Conservation (phyloP, 805 yeast species). For the Brettanomyces bruxellensis region DNA sequence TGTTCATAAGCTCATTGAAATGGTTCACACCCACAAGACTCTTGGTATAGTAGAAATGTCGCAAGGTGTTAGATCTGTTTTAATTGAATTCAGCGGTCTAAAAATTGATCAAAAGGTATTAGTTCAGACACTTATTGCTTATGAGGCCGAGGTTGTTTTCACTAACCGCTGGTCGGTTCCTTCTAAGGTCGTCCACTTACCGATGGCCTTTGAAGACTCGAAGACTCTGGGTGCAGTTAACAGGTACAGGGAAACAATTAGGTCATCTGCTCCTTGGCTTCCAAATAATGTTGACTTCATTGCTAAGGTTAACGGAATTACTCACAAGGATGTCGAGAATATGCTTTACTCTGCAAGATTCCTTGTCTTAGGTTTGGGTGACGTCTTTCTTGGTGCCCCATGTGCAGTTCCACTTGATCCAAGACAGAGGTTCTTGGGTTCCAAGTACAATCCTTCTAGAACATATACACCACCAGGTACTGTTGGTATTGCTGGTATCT, state of each 20-base stretch:
- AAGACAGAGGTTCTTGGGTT: conserved; percentile 83
- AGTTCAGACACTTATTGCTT: conserved; percentile 55
- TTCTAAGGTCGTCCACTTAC: conserved; percentile 74
- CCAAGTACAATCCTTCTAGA: conserved; percentile 94
- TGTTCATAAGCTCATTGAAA: conserved; percentile 70
- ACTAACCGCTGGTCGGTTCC: conserved; percentile 79
- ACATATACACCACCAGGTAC: conserved; percentile 95
- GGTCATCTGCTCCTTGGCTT: conserved; percentile 93
- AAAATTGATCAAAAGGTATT: conserved; percentile 53
- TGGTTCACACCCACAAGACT: conserved; percentile 57
- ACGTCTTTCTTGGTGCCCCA: conserved; percentile 96
- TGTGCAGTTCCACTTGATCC: conserved; percentile 98
- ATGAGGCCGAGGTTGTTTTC: conserved; percentile 66
- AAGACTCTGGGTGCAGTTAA: conserved; percentile 83
- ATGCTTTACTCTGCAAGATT: conserved; percentile 85
- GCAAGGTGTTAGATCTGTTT: conserved; percentile 92
- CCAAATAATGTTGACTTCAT: conserved; percentile 96
- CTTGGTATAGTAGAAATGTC: conserved; percentile 91
- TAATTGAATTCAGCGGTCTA: conserved; percentile 71
- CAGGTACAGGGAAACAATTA: conserved; percentile 87
- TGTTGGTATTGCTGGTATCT: conserved; percentile 97
- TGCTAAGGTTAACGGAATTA: conserved; percentile 78
- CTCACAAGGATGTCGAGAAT: conserved; percentile 66
- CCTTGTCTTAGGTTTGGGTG: conserved; percentile 92
- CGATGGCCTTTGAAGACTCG: conserved; percentile 94